phyloP scores from a whole-genome alignment of 257 asterid species.

The Nicotiana attenuata region DNA sequence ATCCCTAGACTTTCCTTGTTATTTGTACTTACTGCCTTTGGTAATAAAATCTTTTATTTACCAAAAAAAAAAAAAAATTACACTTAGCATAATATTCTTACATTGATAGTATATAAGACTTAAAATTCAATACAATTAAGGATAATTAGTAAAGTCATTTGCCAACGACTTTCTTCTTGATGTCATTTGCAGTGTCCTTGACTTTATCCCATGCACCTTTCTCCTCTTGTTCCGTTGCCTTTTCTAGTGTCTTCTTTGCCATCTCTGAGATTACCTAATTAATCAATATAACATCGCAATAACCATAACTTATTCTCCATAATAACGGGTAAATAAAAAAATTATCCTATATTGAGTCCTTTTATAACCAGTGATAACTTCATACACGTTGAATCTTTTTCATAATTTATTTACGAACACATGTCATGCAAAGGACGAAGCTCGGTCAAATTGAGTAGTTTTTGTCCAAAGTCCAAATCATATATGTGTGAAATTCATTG shows the following conservation, averaged over 20 bases:
- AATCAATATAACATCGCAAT: neutral
- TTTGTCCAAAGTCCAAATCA: too few species aligned
- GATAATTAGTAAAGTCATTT: neutral
- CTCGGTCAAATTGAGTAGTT: too few species aligned
- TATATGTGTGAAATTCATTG: too few species aligned
- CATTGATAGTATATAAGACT: neutral
- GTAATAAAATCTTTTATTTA: too few species aligned
- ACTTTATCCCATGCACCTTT: constrained; percentile 51
- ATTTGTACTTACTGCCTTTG: too few species aligned
- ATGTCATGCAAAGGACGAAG: too few species aligned
- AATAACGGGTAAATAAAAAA: neutral
- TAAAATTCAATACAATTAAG: neutral
- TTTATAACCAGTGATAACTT: too few species aligned
- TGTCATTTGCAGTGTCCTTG: constrained; percentile 36
- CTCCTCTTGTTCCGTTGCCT: constrained; percentile 40
- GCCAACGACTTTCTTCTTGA: constrained; percentile 24
- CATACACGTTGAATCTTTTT: too few species aligned
- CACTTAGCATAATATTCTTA: neutral
- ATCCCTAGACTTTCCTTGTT: too few species aligned
- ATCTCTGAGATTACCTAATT: constrained; percentile 40
- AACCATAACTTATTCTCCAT: neutral
- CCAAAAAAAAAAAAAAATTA: neutral
- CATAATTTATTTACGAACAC: too few species aligned
- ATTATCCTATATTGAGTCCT: neutral
- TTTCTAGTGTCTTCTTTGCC: constrained; percentile 51